A percentile compares a stretch with the other conserved stretches of the same genome.
Conservation (phyloP, 2,329 filamentous ascomycete genomes). For the Arachnomyces sp. region DNA sequence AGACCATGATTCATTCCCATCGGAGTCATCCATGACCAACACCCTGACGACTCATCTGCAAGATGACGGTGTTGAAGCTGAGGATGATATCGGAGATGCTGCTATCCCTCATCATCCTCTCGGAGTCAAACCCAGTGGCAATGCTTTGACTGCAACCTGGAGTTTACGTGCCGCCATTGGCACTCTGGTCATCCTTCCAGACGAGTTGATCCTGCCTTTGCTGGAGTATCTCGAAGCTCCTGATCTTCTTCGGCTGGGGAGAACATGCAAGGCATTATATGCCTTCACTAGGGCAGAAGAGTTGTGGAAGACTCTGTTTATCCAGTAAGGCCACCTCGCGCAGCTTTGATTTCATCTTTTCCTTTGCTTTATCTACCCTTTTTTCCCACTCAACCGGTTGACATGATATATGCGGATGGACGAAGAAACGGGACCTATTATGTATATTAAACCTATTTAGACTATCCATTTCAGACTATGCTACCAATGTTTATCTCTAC, state of each 20-base stretch:
- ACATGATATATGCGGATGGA: too few species aligned
- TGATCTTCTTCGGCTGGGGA: slow-evolving; percentile 59
- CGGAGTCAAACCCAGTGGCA: slow-evolving; percentile 78
- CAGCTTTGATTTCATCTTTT: background rate
- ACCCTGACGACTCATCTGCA: slow-evolving; percentile 2
- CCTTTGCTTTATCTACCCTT: too few species aligned
- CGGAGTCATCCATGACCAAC: background rate
- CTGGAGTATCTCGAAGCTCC: slow-evolving; percentile 65
- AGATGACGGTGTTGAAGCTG: slow-evolving; percentile 5
- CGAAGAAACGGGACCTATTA: slow-evolving; percentile 18
- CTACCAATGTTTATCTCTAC: too few species aligned
- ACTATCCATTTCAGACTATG: too few species aligned
- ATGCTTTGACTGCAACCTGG: slow-evolving; percentile 60
- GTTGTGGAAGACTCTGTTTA: slow-evolving; percentile 77
- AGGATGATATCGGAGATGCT: slow-evolving; percentile 28
- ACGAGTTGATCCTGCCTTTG: slow-evolving; percentile 69
- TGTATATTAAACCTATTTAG: too few species aligned
- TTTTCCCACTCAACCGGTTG: too few species aligned
- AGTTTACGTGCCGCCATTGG: slow-evolving; percentile 64
- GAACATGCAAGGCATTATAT: slow-evolving; percentile 77
- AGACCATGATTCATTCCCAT: slow-evolving; percentile 9
- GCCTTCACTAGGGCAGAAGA: slow-evolving; percentile 80
- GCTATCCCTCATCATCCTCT: slow-evolving; percentile 72
- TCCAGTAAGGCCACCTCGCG: slow-evolving; percentile 59
- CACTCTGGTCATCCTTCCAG: slow-evolving; percentile 60